Evolutionary conservation across 192 early-diverging fungal genomes (phyloP).

Genomic region (Backusella liffmaniae): DNA sequence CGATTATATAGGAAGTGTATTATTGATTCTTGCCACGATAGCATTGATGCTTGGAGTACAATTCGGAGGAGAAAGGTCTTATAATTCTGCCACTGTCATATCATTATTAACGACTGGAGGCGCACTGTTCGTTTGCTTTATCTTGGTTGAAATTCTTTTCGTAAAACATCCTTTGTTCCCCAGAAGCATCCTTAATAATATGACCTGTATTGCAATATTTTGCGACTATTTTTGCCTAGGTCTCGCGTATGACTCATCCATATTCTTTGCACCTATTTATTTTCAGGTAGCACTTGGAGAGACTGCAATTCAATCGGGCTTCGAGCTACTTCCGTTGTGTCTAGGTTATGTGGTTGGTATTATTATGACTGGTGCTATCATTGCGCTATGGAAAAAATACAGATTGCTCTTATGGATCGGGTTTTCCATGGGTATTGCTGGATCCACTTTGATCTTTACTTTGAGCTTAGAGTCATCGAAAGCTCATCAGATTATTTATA

Average conservation of each 20-base stretch:
- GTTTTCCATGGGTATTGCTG: slow-evolving; percentile 52
- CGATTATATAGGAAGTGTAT: slow-evolving; percentile 44
- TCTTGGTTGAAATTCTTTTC: slow-evolving; percentile 59
- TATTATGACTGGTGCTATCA: slow-evolving; percentile 61
- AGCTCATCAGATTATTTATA: slow-evolving; percentile 56
- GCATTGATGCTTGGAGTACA: slow-evolving; percentile 67
- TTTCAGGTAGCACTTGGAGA: slow-evolving; percentile 74
- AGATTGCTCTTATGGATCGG: slow-evolving; percentile 65
- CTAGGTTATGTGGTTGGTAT: slow-evolving; percentile 61
- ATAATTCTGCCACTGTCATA: slow-evolving; percentile 61
- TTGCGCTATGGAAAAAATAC: slow-evolving; percentile 60
- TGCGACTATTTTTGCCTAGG: slow-evolving; percentile 37
- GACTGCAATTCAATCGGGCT: slow-evolving; percentile 65
- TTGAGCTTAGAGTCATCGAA: slow-evolving; percentile 42
- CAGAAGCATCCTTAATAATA: slow-evolving; percentile 53
- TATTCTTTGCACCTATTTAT: slow-evolving; percentile 74
- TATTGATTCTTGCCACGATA: slow-evolving; percentile 52
- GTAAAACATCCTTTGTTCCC: slow-evolving; percentile 69
- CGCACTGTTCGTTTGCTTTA: slow-evolving; percentile 50
- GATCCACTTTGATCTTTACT: slow-evolving; percentile 57
- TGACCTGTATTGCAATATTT: slow-evolving; percentile 42
- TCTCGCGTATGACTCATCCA: slow-evolving; percentile 21
- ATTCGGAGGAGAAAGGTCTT: slow-evolving; percentile 66
- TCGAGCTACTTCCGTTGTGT: slow-evolving; percentile 77
- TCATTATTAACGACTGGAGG: slow-evolving; percentile 53